These are phyloP conservation scores for Physcomitrellopsis africana DNA, from an alignment of 225 moss, liverwort and hornwort genomes.

Conservation along the genomic window DNA sequence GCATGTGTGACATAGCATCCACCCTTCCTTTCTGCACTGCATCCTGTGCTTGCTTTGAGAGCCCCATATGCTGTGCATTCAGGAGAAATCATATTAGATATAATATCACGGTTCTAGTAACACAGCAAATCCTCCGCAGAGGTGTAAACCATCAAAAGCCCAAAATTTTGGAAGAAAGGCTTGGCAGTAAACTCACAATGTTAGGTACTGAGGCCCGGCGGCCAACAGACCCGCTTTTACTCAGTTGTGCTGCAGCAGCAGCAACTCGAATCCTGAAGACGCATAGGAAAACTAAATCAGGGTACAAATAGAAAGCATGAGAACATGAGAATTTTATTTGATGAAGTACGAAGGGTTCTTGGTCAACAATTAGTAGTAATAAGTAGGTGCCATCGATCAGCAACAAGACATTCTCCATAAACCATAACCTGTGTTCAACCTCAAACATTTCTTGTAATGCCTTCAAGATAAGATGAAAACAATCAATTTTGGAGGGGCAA, in stretches of 20 bases:
- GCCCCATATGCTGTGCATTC: slow-evolving; percentile 51
- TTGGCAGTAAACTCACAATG: slow-evolving; percentile 41
- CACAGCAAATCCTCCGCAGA: not conserved
- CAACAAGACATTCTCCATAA: slow-evolving; percentile 17
- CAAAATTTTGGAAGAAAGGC: not conserved
- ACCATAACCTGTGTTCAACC: slow-evolving; percentile 16
- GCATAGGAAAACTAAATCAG: not conserved
- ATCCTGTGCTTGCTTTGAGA: slow-evolving; percentile 62
- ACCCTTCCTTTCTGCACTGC: slow-evolving; percentile 59
- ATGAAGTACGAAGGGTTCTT: not conserved
- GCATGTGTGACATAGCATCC: slow-evolving; percentile 44
- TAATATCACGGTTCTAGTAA: slow-evolving; percentile 6
- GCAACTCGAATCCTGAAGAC: slow-evolving; percentile 56
- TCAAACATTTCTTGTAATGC: not conserved
- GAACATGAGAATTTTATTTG: not conserved
- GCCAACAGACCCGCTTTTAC: slow-evolving; percentile 41
- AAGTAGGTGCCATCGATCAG: not conserved
- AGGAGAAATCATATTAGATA: not conserved
- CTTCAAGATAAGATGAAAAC: not conserved
- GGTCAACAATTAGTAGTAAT: not conserved
- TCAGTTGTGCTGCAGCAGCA: slow-evolving; percentile 54
- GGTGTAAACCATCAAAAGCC: not conserved
- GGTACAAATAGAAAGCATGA: not conserved
- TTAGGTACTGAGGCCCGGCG: slow-evolving; percentile 61
- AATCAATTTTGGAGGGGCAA: not conserved